phyloP scores from a whole-genome alignment of 345 rosid genomes.

The Moricandia arvensis region DNA sequence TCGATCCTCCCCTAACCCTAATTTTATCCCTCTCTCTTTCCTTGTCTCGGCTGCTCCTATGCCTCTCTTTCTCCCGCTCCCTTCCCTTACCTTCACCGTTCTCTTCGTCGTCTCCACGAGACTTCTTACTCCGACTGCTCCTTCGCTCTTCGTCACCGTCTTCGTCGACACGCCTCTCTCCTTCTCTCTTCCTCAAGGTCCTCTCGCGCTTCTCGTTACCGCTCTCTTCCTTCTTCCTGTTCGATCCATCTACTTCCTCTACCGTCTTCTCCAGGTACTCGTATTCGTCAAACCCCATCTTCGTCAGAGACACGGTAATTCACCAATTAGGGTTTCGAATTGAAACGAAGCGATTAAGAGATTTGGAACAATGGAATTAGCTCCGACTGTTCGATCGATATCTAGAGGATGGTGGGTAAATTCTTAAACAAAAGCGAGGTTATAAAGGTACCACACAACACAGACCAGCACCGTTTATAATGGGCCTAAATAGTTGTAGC shows the following conservation, averaged over 20 bases:
- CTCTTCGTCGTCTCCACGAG: slow-evolving; percentile 50
- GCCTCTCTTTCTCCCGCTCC: slow-evolving; percentile 54
- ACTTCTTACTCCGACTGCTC: slow-evolving; percentile 54
- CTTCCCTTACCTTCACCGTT: slow-evolving; percentile 40
- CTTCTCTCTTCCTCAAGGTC: slow-evolving; percentile 68
- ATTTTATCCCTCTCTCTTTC: slow-evolving; percentile 42
- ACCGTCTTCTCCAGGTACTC: slow-evolving; percentile 92
- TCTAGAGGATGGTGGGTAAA: slow-evolving; percentile 9
- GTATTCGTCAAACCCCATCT: slow-evolving; percentile 91
- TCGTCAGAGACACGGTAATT: slow-evolving; percentile 17
- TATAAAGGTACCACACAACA: not conserved
- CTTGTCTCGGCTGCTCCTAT: slow-evolving; percentile 44
- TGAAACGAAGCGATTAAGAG: not conserved
- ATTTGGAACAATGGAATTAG: not conserved
- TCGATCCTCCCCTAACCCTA: slow-evolving; percentile 39
- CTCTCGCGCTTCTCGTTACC: slow-evolving; percentile 58
- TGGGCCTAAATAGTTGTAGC: slow-evolving; percentile 1
- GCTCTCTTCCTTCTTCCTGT: slow-evolving; percentile 47
- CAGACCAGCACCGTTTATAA: not conserved
- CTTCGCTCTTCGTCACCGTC: slow-evolving; percentile 47
- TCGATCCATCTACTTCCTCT: slow-evolving; percentile 49
- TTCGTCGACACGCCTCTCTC: slow-evolving; percentile 46
- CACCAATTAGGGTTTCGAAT: slow-evolving; percentile 31
- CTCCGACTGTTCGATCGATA: slow-evolving; percentile 13
- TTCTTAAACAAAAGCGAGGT: not conserved